Evolutionary conservation across 306 rosid species (phyloP), one percentile per base, ranked within the genome.

Genomic region (Quercus dentata): DNA sequence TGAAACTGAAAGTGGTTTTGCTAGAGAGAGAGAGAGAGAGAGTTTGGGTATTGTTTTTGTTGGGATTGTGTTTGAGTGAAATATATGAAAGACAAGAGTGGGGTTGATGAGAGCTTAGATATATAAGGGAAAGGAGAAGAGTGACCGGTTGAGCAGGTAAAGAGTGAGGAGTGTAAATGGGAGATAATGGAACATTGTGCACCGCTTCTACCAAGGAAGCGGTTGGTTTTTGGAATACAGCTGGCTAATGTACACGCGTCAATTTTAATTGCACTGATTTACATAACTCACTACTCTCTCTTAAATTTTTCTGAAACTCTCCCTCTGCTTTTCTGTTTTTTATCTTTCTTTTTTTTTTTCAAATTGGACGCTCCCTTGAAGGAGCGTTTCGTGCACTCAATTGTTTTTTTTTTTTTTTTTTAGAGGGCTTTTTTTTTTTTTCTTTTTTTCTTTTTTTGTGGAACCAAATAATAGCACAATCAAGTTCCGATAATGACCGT

Each of bases 171-270:
- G 86, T 76, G 85, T 27, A 74, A 70, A 33, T 4, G 72, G 75
- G 70, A 81, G 87, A 83, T 77, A 75, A 49, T 49, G 71, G 85
- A 86, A 81, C 72, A 81, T 65, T 73, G 75, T 81, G 83, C 85
- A 93, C 98, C 97, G 93, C 85, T 86, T 90, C 75, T 84, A 76
- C 75, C 81, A 65, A 85, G 86, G 67, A 83, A 86, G 89, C 97
- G 94, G 98, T 94, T 74, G 82, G 86, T 80, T 55, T 88, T 88
- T 92, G 97, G 90, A 85, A 91, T 91, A 93, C 99, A 96, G 97
- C 98, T 96, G 94, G 93, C 23, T 2, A 81, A 33, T 0, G 33
- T 83, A 89, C 98, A 96, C 99, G 98, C 98, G 99, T 95, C 97
- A 55, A 56, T 74, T 69, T 73, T 41, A 78, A 79, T 55, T 65